Percentiles rank a stretch among this genome's conserved stretches.
These are phyloP conservation scores for Populus hybrid DNA, from an alignment of 441 rosid species.

Conservation along the genomic window DNA sequence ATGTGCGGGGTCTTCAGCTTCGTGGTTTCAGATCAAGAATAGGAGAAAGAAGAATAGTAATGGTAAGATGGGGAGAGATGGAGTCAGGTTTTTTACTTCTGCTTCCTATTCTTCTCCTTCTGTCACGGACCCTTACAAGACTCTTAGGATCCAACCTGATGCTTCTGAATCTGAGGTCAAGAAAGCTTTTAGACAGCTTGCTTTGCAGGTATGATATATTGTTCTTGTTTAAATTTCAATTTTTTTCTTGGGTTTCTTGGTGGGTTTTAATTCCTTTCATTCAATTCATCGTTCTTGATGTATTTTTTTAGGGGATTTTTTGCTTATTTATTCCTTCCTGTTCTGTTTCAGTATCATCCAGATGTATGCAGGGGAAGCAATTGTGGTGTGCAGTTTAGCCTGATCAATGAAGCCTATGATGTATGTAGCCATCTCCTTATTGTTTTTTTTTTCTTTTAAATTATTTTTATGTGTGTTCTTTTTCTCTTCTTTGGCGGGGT, in stretches of 20 bases:
- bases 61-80: constrained; percentile 14
- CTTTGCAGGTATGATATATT: constrained; percentile 51
- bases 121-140: constrained; percentile 65
- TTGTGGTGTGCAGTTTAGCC: constrained; percentile 70
- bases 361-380: constrained; percentile 91
- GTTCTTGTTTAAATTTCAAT: background rate
- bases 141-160: constrained; percentile 67
- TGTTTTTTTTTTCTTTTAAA: background rate
- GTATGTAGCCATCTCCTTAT: constrained; percentile 29
- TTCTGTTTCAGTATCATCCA: constrained; percentile 73
- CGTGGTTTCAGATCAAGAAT: constrained; percentile 34
- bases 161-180: constrained; percentile 87
- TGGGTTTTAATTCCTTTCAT: background rate
- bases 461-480: background rate
- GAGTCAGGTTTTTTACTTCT: constrained; percentile 34
- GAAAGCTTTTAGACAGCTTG: constrained; percentile 81
- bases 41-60: constrained; percentile 27
- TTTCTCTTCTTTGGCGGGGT: background rate
- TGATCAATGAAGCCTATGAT: constrained; percentile 81
- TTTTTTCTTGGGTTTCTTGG: background rate
- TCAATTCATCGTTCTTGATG: background rate
- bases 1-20: constrained; percentile 16
- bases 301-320: background rate
- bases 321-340: background rate
- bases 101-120: constrained; percentile 33